phyloP scores from a whole-genome alignment of 1,284 basidiomycete species.

The Flammula alnicola region DNA sequence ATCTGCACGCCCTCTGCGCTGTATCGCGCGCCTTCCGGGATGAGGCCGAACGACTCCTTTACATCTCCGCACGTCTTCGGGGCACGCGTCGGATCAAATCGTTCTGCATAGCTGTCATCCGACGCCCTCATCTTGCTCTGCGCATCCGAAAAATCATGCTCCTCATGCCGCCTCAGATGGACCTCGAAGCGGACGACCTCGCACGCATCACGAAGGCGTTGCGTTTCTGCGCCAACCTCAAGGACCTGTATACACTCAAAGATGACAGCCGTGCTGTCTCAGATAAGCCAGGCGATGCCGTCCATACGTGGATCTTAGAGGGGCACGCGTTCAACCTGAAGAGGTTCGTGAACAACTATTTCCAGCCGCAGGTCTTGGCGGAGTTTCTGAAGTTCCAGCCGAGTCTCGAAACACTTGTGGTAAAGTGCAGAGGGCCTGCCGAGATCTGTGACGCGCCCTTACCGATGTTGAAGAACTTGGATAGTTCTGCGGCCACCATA shows the following conservation, averaged over 20 bases:
- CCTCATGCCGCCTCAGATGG: conserved; percentile 20
- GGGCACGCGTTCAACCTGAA: conserved; percentile 24
- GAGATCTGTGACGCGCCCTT: background rate
- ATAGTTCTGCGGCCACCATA: conserved; percentile 2
- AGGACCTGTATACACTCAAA: conserved; percentile 19
- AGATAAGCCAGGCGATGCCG: conserved; percentile 8
- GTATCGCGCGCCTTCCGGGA: conserved; percentile 24
- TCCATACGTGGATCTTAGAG: conserved; percentile 25
- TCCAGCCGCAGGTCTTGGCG: conserved; percentile 16
- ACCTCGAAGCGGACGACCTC: conserved; percentile 23
- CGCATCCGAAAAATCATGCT: conserved; percentile 19
- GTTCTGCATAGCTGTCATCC: conserved; percentile 23
- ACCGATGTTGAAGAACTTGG: conserved; percentile 17
- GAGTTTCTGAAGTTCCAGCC: conserved; percentile 24
- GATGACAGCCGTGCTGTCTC: background rate
- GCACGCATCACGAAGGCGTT: conserved; percentile 20
- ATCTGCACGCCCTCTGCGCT: conserved; percentile 20
- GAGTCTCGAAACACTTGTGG: conserved; percentile 16
- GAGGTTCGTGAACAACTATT: conserved; percentile 28
- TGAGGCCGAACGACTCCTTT: conserved; percentile 28
- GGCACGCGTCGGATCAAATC: conserved; percentile 17
- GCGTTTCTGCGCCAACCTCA: conserved; percentile 18
- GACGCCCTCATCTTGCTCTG: conserved; percentile 22
- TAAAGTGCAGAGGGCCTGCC: background rate
- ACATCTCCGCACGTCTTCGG: conserved; percentile 16